A percentile compares a stretch with the other conserved stretches of the same genome.
phyloP scores from a whole-genome alignment of 164 flowering plant genomes.

The Chimonanthus salicifolius region DNA sequence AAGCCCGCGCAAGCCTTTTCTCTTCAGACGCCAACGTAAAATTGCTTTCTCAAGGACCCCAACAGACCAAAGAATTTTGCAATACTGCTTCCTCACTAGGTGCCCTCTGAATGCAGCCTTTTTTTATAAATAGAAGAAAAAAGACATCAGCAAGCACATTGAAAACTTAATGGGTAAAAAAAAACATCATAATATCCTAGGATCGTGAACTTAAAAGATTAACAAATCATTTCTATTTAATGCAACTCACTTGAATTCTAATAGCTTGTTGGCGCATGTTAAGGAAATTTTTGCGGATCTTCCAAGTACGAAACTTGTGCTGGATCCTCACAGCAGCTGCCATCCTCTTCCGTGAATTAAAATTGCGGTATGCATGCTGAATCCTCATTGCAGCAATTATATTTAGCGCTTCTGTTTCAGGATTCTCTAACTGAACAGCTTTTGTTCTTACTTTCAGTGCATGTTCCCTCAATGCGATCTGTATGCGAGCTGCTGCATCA shows the following conservation, averaged over 20 bases:
- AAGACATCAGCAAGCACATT: too few species aligned
- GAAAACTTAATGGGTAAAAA: too few species aligned
- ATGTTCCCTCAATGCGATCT: conserved; percentile 42
- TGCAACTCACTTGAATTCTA: conserved; percentile 55
- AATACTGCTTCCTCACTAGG: conserved; percentile 70
- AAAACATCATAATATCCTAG: too few species aligned
- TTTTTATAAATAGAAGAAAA: too few species aligned
- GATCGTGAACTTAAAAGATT: too few species aligned
- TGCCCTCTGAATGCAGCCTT: conserved; percentile 44
- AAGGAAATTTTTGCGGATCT: conserved; percentile 53
- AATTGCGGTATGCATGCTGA: conserved; percentile 30
- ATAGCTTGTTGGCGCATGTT: conserved; percentile 53
- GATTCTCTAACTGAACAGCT: conserved; percentile 21
- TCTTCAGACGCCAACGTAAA: conserved; percentile 82
- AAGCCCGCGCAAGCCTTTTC: conserved; percentile 74
- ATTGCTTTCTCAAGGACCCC: conserved; percentile 83
- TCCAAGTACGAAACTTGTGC: conserved; percentile 71
- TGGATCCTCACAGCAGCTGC: conserved; percentile 60
- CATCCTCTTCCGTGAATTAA: conserved; percentile 41
- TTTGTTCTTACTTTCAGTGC: conserved; percentile 39
- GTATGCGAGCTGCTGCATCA: conserved; percentile 65
- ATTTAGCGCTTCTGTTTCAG: conserved; percentile 37
- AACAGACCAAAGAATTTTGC: conserved; percentile 67
- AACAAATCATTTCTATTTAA: too few species aligned
- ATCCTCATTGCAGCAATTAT: conserved; percentile 34